These are phyloP conservation scores for Casuarina glauca DNA, from an alignment of 306 rosid species.

Conservation along the genomic window DNA sequence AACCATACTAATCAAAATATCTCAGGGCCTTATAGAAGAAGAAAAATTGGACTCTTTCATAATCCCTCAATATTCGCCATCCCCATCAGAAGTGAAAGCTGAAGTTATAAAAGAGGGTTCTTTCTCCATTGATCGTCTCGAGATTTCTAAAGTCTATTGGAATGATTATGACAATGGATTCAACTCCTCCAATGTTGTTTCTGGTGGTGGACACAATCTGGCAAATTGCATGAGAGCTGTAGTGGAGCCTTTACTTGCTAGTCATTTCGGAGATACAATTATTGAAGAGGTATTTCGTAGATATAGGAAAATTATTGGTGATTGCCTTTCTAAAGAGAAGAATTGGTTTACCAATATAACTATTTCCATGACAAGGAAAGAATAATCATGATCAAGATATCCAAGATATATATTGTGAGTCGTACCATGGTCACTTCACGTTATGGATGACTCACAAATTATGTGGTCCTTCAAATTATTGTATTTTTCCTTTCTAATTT, in stretches of 20 bases:
- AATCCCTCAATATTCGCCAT: conserved; percentile 59
- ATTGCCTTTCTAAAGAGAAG: conserved; percentile 44
- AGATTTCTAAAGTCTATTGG: conserved; percentile 41
- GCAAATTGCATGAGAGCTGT: conserved; percentile 48
- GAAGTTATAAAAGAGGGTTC: conserved; percentile 53
- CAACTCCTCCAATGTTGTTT: not conserved
- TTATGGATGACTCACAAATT: too few species aligned
- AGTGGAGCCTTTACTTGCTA: conserved; percentile 45
- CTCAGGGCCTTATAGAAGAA: conserved; percentile 48
- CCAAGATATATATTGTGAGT: too few species aligned
- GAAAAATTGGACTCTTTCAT: conserved; percentile 47
- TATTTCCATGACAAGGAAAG: conserved; percentile 11
- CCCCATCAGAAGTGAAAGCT: conserved; percentile 42
- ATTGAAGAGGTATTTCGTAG: too few species aligned
- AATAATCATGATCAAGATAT: not conserved
- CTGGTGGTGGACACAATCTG: conserved; percentile 30
- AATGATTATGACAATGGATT: conserved; percentile 19
- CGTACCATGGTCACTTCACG: too few species aligned
- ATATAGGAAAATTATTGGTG: conserved; percentile 30
- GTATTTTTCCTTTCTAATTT: too few species aligned
- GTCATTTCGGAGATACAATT: conserved; percentile 48
- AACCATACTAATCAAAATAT: too few species aligned
- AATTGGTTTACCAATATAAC: conserved; percentile 27
- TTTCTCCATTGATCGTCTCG: conserved; percentile 30
- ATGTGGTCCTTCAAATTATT: too few species aligned